These are phyloP conservation scores for Rhodomyrtus psidioides DNA, from an alignment of 441 rosid species.

Conservation along the genomic window DNA sequence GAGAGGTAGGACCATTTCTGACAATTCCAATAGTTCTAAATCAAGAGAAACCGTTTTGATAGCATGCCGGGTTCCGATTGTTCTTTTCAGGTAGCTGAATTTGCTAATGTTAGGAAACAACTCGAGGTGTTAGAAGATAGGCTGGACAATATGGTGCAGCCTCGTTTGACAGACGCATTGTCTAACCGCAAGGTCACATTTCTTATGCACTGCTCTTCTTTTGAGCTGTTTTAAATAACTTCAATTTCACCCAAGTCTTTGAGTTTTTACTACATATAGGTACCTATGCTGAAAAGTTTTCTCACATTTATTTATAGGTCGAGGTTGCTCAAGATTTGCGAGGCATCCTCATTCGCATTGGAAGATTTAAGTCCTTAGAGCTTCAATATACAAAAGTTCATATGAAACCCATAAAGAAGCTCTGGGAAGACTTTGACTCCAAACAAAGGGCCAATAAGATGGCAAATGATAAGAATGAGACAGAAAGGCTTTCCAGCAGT, in stretches of 20 bases:
- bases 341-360: constrained; percentile 90
- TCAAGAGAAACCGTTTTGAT: background rate
- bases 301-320: constrained; percentile 37
- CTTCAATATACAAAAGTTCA: constrained; percentile 84
- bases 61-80: background rate
- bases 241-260: background rate
- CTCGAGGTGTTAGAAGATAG: constrained; percentile 94
- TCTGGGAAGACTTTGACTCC: constrained; percentile 89
- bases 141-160: constrained; percentile 95
- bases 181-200: constrained; percentile 71
- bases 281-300: constrained; percentile 5
- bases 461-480: constrained; percentile 53
- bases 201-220: background rate
- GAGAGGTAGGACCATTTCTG: background rate
- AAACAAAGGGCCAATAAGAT: constrained; percentile 53
- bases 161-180: constrained; percentile 90
- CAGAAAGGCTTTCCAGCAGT: constrained; percentile 40
- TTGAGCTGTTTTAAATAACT: background rate
- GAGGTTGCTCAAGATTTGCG: constrained; percentile 94
- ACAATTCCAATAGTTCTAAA: background rate
- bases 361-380: constrained; percentile 91
- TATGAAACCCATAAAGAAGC: constrained; percentile 71
- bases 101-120: constrained; percentile 94
- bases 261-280: background rate
- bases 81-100: constrained; percentile 79